Evolutionary conservation across 495 filamentous ascomycete species (phyloP).

Genomic region (Penicillium taxi): DNA sequence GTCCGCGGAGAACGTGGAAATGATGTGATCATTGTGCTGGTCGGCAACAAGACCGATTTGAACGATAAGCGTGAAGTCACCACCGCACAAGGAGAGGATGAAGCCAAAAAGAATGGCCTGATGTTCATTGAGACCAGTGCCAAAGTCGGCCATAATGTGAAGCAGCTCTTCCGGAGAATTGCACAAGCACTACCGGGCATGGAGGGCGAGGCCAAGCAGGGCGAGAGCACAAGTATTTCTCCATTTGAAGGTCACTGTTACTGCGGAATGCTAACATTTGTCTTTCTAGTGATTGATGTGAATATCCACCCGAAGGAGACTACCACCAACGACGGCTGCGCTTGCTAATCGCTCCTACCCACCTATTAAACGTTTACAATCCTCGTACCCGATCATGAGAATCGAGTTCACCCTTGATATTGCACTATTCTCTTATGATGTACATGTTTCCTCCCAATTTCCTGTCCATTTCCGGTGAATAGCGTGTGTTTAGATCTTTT

Average conservation of each 20-base stretch:
- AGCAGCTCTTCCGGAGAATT: slow-evolving; percentile 92
- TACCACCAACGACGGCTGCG: slow-evolving; percentile 69
- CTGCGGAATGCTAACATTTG: slow-evolving; percentile 24
- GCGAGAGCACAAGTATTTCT: slow-evolving; percentile 57
- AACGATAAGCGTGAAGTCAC: slow-evolving; percentile 97
- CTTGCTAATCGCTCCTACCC: slow-evolving; percentile 51
- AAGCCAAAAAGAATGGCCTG: slow-evolving; percentile 92
- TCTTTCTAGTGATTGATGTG: slow-evolving; percentile 76
- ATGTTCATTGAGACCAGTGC: slow-evolving; percentile 99
- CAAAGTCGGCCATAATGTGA: slow-evolving; percentile 96
- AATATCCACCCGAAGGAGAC: slow-evolving; percentile 71
- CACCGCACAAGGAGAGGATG: slow-evolving; percentile 88
- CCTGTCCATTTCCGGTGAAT: slow-evolving; percentile 18
- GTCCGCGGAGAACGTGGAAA: slow-evolving; percentile 93
- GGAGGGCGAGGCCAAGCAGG: slow-evolving; percentile 69
- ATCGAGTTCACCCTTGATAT: slow-evolving; percentile 37
- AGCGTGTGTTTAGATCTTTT: slow-evolving; percentile 26
- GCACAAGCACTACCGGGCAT: slow-evolving; percentile 96
- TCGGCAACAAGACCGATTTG: slow-evolving; percentile 98
- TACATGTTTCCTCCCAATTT: slow-evolving; percentile 31
- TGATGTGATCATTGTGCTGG: slow-evolving; percentile 96
- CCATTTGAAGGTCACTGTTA: no score
- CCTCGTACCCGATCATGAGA: slow-evolving; percentile 25
- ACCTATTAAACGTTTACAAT: slow-evolving; percentile 7
- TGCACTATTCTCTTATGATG: slow-evolving; percentile 33